Evolutionary conservation across 2,329 filamentous ascomycete genomes (phyloP), one percentile per base, ranked within the genome.

Genomic region (Venturia aucupariae): DNA sequence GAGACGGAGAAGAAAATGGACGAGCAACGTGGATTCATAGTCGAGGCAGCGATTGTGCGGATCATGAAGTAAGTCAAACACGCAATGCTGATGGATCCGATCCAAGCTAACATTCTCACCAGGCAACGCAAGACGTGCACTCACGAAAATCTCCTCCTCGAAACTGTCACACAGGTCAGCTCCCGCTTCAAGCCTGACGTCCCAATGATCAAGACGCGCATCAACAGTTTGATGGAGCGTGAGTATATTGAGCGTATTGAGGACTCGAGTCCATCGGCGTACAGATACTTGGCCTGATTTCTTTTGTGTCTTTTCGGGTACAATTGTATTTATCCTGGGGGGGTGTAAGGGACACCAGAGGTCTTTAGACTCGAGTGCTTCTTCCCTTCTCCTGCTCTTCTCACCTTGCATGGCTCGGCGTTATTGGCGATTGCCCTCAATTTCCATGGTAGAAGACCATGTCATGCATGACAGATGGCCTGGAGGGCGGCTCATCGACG

Each of bases 41-140:
- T 92, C 30, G 89, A 93, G 70, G 89, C 89, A 8, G 88, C 88
- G 4, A 81, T 93, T 68, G 89, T 92, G 66, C 82, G 90, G 61
- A 92, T 92, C 70, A 92, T 92, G 89, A 93, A 93, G 88, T 92
- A 83, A 59, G 86, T 83, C 55, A 13, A 51, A 15, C n/a, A n/a
- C 13, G 46, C 22, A 13, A 57, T 2, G n/a, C 11, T 22, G 15
- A 62, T 5, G 13, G 27, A 19, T 17, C 60, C 55, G 32, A 39
- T 60, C n/a, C n/a, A n/a, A 62, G 30, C 59, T 65, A 62, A 51
- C 65, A 41, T n/a, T n/a, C 10, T 22, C 1, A 35, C 51, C 59
- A 60, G 59, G 38, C 59, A 60, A 44, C 59, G 59, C 41, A 92
- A 92, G 73, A 82, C 87, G 68, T 81, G 90, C 15, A 75, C 81